Evolutionary conservation across 2,329 filamentous ascomycete genomes (phyloP).

Genomic region (Graphiopsis chlorocephala): DNA sequence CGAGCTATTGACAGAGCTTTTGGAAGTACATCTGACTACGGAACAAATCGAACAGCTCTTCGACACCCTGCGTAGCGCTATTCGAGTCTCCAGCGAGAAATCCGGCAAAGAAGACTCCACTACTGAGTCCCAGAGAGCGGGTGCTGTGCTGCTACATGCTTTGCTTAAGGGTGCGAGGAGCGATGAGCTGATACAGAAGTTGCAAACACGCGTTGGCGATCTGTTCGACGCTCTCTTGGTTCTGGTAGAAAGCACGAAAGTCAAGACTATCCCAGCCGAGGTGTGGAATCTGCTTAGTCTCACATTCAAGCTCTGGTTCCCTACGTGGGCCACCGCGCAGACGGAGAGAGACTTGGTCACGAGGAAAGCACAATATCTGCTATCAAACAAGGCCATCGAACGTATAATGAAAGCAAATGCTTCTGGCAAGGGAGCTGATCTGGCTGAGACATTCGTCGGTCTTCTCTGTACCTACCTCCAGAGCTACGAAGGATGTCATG

Average conservation of each 20-base stretch:
- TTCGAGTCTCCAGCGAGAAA: neutral
- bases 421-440: neutral
- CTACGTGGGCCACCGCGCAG: neutral
- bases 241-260: constrained; percentile 2
- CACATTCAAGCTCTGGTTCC: constrained; percentile 14
- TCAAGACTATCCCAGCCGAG: neutral
- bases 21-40: constrained; percentile 10
- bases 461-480: constrained; percentile 5
- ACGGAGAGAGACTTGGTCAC: neutral
- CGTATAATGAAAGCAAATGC: constrained; percentile 4
- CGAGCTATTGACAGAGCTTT: neutral
- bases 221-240: constrained; percentile 15
- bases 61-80: neutral
- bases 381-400: neutral
- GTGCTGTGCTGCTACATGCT: neutral
- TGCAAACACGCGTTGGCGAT: constrained; percentile 14
- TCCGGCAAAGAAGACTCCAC: neutral
- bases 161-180: constrained; percentile 15
- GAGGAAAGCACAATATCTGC: neutral
- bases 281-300: constrained; percentile 6
- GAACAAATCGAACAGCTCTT: constrained; percentile 3
- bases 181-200: constrained; percentile 15
- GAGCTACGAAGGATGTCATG: neutral
- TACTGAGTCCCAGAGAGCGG: neutral
- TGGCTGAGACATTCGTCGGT: constrained; percentile 5